phyloP scores from a whole-genome alignment of 306 rosid genomes.

The Sicyos edulis region DNA sequence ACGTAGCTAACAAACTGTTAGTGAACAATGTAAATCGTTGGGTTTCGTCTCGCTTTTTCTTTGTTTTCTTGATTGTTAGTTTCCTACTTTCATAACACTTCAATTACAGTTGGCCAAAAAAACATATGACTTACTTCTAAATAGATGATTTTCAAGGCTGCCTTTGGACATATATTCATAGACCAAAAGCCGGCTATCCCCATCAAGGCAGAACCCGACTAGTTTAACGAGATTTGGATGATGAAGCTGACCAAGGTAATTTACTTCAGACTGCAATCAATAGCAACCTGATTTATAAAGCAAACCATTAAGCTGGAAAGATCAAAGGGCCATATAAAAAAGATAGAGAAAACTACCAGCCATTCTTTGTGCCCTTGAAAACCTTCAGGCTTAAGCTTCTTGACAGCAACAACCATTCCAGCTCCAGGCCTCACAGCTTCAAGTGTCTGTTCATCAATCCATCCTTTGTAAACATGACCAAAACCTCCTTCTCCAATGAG shows the following conservation, averaged over 20 bases:
- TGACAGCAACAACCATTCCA: slow-evolving; percentile 29
- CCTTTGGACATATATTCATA: slow-evolving; percentile 38
- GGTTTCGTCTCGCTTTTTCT: no score
- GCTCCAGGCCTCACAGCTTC: slow-evolving; percentile 26
- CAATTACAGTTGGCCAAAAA: background rate
- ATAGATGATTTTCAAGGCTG: slow-evolving; percentile 39
- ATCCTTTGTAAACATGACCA: slow-evolving; percentile 36
- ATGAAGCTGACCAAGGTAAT: slow-evolving; percentile 37
- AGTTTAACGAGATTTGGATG: slow-evolving; percentile 35
- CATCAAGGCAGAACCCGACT: slow-evolving; percentile 32
- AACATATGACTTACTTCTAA: slow-evolving; percentile 22
- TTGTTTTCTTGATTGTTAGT: no score
- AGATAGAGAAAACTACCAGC: slow-evolving; percentile 25
- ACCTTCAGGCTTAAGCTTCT: slow-evolving; percentile 32
- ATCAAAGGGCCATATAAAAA: background rate
- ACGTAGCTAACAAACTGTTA: no score
- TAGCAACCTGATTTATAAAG: slow-evolving; percentile 9
- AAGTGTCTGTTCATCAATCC: slow-evolving; percentile 29
- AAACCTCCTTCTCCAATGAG: slow-evolving; percentile 35
- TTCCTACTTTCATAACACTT: no score
- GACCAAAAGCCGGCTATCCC: slow-evolving; percentile 31
- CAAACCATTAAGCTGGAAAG: background rate
- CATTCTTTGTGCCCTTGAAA: slow-evolving; percentile 35
- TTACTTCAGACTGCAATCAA: slow-evolving; percentile 34
- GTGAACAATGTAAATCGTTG: no score